These are phyloP conservation scores for Leccinum disarticulatum DNA, from an alignment of 768 basidiomycete species.

Conservation along the genomic window DNA sequence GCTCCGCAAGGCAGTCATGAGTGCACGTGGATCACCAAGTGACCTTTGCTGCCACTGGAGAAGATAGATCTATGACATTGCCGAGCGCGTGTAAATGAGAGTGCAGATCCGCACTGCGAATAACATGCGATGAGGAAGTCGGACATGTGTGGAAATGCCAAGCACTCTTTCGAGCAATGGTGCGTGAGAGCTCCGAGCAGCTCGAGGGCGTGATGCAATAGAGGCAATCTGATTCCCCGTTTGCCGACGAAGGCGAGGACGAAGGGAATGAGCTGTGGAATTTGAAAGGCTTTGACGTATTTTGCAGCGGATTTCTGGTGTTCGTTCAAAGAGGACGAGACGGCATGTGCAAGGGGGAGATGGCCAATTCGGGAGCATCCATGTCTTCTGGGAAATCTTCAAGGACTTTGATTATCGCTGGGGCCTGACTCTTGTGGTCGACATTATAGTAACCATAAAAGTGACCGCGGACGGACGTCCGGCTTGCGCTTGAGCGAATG, in stretches of 20 bases:
- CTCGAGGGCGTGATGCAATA: conserved; percentile 50
- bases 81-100: conserved; percentile 51
- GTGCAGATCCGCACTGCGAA: conserved; percentile 55
- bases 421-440: too few species aligned
- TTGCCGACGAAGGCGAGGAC: conserved; percentile 43
- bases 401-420: conserved; percentile 43
- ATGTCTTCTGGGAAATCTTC: conserved; percentile 50
- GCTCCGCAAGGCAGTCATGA: conserved; percentile 42
- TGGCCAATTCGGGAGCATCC: conserved; percentile 45
- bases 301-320: conserved; percentile 32
- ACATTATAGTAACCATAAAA: too few species aligned
- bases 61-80: conserved; percentile 49
- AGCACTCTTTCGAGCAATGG: conserved; percentile 45
- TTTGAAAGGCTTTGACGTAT: conserved; percentile 39
- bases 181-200: conserved; percentile 43
- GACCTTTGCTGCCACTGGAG: conserved; percentile 39
- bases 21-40: conserved; percentile 43
- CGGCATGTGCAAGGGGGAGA: conserved; percentile 51
- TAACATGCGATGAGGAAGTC: conserved; percentile 51
- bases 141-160: conserved; percentile 42
- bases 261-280: conserved; percentile 42
- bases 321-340: conserved; percentile 41
- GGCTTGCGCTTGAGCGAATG: too few species aligned
- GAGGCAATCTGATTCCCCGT: conserved; percentile 38
- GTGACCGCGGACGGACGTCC: too few species aligned